Base-by-base conservation (phyloP, 2,329 filamentous ascomycete genomes). In the Fusarium secorum region DNA sequence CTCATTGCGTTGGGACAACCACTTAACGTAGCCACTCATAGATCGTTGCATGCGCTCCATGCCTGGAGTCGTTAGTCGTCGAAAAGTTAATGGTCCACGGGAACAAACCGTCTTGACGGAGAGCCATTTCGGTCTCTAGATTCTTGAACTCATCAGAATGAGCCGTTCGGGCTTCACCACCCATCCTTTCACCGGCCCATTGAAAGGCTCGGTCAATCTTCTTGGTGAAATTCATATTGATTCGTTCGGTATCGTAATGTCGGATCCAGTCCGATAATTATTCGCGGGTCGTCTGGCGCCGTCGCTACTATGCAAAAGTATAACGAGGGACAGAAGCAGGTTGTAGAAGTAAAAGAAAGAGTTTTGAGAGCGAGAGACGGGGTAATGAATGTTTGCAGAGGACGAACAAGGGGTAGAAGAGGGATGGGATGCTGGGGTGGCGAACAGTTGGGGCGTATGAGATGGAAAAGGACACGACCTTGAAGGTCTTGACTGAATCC, bases 171-270 rank as follows among this genome's bases (percentile, higher is more conserved):
- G 91, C 88, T 82, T 98, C 95, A 72, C 89, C 89, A 76, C 95
- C 95, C 93, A 98, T 97, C 83, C 95, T 93, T 84, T 98, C 95
- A 74, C 94, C 94, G 39, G 95, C 94, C 95, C 95, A 98, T 91
- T 98, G 95, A 85, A 95, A 97, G 85, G 97, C 91, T 78, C 95
- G 92, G 83, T 95, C 95, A 79, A 98, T 90, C 81, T 97, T 97
- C 86, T 97, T 97, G 82, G 85, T 86, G 76, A 89, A 84, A 75
- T 85, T 83, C 87, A 88, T 89, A 36, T 45, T 79, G 68, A 49
- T 64, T 55, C 39, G 53, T 53, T 65, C 30, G 46, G 62, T 64
- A 48, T 51, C 55, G 63, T 51, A 38, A 58, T 45, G 55, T 64
- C 74, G 72, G 74, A 76, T 54, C 74, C 74, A 76, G 74, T 75